These are phyloP conservation scores for Elsinoe fawcettii DNA, from an alignment of 2,329 filamentous ascomycete species.

Conservation along the genomic window DNA sequence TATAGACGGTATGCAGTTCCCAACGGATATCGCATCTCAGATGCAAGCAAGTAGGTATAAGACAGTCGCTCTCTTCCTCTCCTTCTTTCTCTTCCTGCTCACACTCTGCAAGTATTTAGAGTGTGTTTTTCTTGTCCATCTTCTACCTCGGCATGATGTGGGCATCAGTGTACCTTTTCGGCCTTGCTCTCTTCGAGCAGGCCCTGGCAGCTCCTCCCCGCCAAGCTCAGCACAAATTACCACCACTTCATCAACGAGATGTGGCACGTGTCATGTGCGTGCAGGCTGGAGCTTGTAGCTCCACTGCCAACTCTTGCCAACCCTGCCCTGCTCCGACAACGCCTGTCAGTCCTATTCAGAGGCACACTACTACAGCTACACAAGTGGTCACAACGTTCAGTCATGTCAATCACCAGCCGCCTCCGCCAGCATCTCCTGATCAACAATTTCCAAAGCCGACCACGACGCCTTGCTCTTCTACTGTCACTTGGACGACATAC, in stretches of 20 bases:
- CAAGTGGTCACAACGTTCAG: slow-evolving; percentile 7
- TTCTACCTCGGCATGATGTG: background rate
- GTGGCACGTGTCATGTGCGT: background rate
- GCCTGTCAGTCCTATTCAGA: slow-evolving; percentile 3
- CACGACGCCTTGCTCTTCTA: slow-evolving; percentile 4
- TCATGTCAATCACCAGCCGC: background rate
- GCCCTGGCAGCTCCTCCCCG: background rate
- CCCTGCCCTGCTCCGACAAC: background rate
- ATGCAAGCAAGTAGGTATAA: background rate
- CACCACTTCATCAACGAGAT: background rate
- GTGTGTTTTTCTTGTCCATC: background rate
- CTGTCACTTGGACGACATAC: background rate
- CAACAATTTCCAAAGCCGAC: background rate
- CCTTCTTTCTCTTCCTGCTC: background rate
- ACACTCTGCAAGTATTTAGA: background rate
- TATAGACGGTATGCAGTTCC: background rate
- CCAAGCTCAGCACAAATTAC: background rate
- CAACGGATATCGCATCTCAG: background rate
- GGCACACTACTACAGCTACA: slow-evolving; percentile 1
- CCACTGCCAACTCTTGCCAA: background rate
- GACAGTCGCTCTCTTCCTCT: background rate
- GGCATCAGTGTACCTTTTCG: background rate
- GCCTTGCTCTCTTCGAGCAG: background rate
- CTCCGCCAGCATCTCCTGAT: slow-evolving; percentile 6
- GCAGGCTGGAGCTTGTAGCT: background rate